A percentile compares a stretch with the other conserved stretches of the same genome.
Evolutionary conservation across 768 basidiomycete genomes (phyloP).

Genomic region (Kondoa subrosea): DNA sequence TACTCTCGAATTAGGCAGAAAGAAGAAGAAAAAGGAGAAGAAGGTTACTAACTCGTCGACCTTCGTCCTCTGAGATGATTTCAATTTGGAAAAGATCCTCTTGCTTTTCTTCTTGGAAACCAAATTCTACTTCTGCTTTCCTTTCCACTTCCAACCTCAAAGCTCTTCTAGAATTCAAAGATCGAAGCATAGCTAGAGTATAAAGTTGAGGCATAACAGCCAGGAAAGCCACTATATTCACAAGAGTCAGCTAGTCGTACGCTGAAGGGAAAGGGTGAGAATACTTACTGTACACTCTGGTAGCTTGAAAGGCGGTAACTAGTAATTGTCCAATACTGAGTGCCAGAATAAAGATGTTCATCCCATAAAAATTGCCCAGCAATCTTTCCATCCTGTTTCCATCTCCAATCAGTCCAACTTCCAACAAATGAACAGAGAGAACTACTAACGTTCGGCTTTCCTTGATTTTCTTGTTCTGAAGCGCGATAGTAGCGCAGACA

Average conservation of each 20-base stretch:
- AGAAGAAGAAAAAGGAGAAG: no score
- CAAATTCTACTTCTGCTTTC: neutral
- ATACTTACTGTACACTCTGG: neutral
- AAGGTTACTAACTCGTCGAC: neutral
- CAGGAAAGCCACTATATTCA: neutral
- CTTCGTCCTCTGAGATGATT: neutral
- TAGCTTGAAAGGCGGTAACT: neutral
- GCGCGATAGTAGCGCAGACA: neutral
- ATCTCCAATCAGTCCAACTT: no score
- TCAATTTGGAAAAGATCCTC: neutral
- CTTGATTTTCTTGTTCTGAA: neutral
- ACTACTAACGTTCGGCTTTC: neutral
- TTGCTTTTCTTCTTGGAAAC: neutral
- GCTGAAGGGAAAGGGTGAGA: neutral
- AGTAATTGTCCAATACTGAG: neutral
- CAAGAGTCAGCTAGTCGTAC: neutral
- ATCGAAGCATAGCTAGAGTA: neutral
- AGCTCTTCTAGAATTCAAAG: neutral
- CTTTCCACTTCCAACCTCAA: neutral
- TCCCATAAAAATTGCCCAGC: no score
- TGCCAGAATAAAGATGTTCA: no score
- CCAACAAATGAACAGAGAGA: no score
- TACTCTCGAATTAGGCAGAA: no score
- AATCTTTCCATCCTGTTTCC: no score
- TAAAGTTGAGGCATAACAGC: neutral